A percentile compares a stretch with the other conserved stretches of the same genome.
Conservation (phyloP, 1,284 basidiomycete genomes). For the Neolentinus lepideus region DNA sequence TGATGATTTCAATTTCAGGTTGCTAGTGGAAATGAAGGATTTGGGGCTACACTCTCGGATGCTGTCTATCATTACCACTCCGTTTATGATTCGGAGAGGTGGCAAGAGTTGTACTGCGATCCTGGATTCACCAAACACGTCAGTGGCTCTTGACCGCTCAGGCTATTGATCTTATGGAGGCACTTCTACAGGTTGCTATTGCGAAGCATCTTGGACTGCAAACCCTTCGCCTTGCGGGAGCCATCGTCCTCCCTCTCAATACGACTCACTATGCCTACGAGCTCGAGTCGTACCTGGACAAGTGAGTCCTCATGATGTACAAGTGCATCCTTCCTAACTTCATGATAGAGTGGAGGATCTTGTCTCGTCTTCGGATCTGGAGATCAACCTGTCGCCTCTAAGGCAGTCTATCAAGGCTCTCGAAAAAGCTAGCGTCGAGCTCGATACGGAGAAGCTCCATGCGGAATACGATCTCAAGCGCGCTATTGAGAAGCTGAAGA, state of each 20-base stretch:
- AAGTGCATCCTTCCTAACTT: neutral
- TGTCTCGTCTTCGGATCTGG: conserved; percentile 9
- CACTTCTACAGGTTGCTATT: conserved; percentile 42
- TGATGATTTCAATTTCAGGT: conserved; percentile 25
- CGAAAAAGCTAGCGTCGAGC: conserved; percentile 39
- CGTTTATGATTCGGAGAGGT: conserved; percentile 67
- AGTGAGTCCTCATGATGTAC: conserved; percentile 21
- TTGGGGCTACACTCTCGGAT: conserved; percentile 38
- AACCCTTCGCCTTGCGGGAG: conserved; percentile 53
- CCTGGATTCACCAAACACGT: conserved; percentile 66
- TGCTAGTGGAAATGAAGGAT: conserved; percentile 47
- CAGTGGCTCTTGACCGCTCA: conserved; percentile 11
- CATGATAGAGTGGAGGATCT: conserved; percentile 23
- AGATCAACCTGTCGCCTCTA: conserved; percentile 21
- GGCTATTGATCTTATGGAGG: neutral
- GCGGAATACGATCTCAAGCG: conserved; percentile 28
- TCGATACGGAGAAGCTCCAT: conserved; percentile 47
- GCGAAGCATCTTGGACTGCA: conserved; percentile 62
- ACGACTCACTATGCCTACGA: conserved; percentile 63
- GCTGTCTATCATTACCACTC: conserved; percentile 75
- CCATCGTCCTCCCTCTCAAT: conserved; percentile 63
- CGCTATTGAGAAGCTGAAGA: conserved; percentile 25
- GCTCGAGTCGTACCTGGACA: conserved; percentile 40
- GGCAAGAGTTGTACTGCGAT: conserved; percentile 71
- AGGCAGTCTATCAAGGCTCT: conserved; percentile 43